Conservation (phyloP, 345 rosid species). For the Brassica nigra region DNA sequence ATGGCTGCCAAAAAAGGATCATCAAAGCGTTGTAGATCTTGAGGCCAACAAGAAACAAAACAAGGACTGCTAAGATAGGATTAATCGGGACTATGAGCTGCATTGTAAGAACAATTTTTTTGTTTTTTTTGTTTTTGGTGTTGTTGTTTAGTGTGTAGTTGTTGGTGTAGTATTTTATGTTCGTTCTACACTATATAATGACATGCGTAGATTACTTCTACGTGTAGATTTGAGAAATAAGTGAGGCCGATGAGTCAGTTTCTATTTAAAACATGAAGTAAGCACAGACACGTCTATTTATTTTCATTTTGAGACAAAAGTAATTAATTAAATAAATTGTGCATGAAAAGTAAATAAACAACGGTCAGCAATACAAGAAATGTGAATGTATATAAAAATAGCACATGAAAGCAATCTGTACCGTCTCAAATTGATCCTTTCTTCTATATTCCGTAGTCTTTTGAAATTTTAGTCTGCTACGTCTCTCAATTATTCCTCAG, state of each 20-base stretch:
- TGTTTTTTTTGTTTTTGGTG: too few species aligned
- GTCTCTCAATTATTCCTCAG: neutral
- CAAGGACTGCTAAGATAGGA: neutral
- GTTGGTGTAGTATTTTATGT: neutral
- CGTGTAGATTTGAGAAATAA: neutral
- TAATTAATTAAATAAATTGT: neutral
- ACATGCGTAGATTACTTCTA: neutral
- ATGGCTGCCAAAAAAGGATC: constrained; percentile 31
- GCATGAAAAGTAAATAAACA: too few species aligned
- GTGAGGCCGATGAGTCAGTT: neutral
- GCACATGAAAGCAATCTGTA: too few species aligned
- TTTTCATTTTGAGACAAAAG: neutral
- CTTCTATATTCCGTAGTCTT: too few species aligned
- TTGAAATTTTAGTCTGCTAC: too few species aligned
- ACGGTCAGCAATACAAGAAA: too few species aligned
- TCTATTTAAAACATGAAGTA: neutral
- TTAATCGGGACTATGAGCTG: neutral
- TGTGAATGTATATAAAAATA: too few species aligned
- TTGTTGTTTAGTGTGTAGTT: neutral
- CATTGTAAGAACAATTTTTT: constrained; percentile 6
- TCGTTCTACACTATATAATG: neutral
- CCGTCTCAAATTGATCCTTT: too few species aligned
- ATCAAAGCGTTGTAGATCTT: neutral
- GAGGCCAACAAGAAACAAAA: neutral
- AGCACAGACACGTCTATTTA: neutral